Evolutionary conservation across 148 eudicot genomes (phyloP).

Genomic region (Heliamphora exappendiculata): DNA sequence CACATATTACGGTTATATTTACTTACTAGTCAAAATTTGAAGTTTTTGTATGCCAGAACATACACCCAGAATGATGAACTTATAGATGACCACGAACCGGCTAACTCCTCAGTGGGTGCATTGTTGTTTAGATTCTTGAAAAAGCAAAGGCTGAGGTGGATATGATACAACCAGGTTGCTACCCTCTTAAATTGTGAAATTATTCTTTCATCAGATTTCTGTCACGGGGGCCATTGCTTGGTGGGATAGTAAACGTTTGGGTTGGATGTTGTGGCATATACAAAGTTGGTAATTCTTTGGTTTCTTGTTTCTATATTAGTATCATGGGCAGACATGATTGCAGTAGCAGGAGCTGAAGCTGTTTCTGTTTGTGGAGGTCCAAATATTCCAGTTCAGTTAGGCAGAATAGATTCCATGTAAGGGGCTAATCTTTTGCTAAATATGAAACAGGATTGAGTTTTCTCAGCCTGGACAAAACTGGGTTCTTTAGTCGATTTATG

Average conservation of each 20-base stretch:
- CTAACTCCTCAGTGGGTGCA: conserved; percentile 43
- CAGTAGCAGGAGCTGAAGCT: conserved; percentile 92
- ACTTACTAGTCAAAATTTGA: not conserved
- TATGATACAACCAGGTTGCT: conserved; percentile 48
- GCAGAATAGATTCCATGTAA: conserved; percentile 82
- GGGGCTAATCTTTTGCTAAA: conserved; percentile 12
- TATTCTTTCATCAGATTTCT: not conserved
- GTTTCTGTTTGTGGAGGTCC: conserved; percentile 92
- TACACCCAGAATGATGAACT: conserved; percentile 18
- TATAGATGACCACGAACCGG: conserved; percentile 20
- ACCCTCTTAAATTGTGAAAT: not conserved
- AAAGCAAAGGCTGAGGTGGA: conserved; percentile 77
- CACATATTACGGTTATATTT: not conserved
- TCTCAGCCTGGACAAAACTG: not conserved
- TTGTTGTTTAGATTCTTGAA: conserved; percentile 64
- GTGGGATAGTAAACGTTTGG: not conserved
- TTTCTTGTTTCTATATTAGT: conserved; percentile 32
- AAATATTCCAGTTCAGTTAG: conserved; percentile 56
- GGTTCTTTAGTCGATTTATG: not conserved
- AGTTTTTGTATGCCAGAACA: conserved; percentile 10
- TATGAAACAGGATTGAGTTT: not conserved
- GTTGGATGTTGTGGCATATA: conserved; percentile 10
- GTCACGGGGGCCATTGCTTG: not conserved
- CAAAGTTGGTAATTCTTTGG: conserved; percentile 13
- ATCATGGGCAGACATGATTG: conserved; percentile 94